Evolutionary conservation across 73 alveolate genomes (phyloP), one percentile per base, ranked within the genome.

Genomic region (Symbiodinium natans): DNA sequence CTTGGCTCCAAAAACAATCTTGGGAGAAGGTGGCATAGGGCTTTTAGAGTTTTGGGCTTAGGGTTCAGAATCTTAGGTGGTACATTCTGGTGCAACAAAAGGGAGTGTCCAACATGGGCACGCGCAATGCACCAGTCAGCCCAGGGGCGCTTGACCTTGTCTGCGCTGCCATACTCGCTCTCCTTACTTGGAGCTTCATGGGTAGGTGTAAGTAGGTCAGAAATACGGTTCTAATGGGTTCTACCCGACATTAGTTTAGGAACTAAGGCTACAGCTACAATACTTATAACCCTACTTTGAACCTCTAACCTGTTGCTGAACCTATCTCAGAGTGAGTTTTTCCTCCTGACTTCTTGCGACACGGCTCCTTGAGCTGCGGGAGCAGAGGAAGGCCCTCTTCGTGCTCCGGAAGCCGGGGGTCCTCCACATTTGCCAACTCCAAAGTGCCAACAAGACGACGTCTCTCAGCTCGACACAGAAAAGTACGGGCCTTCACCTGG

Each of bases 381-480:
- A 90, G 96, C 96, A 90, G 29, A 31, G 96, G 96, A 41, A 40
- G 88, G 27, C 83, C 83, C 38, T 90, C 96, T 41, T 90, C 96
- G 34, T 90, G 87, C 25, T 90, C 96, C 48, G 96, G 41, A 13
- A 90, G 87, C 52, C 96, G 46, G 34, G 96, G 96, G 77, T 90
- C 96, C 96, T 90, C 54, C 8, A 6, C 63, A n/a, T 2, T n/a
- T n/a, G n/a, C n/a, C n/a, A n/a, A n/a, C n/a, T n/a, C 63, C 63
- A 8, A 17, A 17, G 63, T 17, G 63, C 23, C 63, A 8, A 48
- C 8, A 48, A 8, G 23, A 8, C 23, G 63, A 10, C 17, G 8
- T 10, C 8, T 10, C 23, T 48, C 17, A 17, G 23, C 17, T 48
- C 17, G 63, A 48, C 63, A 17, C 63, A 17, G 63, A 48, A 48